These are phyloP conservation scores for Aureoboletus auriporus DNA, from an alignment of 768 basidiomycete genomes.

Conservation along the genomic window DNA sequence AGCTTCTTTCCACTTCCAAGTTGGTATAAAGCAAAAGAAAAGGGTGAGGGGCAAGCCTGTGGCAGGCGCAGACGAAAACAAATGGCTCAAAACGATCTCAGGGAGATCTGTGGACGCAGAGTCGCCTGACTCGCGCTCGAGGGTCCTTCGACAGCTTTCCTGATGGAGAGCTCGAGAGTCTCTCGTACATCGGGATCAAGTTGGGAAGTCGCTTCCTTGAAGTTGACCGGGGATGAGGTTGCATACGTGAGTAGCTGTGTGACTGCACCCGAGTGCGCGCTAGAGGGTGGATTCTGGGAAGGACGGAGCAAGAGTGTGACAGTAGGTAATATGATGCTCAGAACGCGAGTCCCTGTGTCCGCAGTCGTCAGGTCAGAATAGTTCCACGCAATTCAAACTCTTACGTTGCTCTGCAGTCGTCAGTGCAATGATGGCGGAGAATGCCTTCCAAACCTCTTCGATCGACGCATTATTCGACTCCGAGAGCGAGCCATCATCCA, in stretches of 20 bases:
- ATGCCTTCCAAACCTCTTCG: constrained; percentile 80
- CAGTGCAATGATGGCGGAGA: constrained; percentile 57
- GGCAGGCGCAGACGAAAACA: neutral
- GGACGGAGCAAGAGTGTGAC: constrained; percentile 66
- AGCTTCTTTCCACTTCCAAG: no score
- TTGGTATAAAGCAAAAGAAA: no score
- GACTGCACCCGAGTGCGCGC: constrained; percentile 55
- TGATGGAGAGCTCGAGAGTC: constrained; percentile 70
- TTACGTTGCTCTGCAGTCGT: constrained; percentile 60
- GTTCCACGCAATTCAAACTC: constrained; percentile 23
- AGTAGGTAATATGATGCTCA: constrained; percentile 74
- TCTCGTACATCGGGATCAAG: constrained; percentile 57
- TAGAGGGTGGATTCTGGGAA: constrained; percentile 36
- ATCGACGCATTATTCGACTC: constrained; percentile 60
- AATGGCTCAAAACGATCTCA: constrained; percentile 56
- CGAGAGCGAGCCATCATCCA: constrained; percentile 53
- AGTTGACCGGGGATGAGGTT: constrained; percentile 62
- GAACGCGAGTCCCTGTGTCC: constrained; percentile 54
- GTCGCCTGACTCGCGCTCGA: constrained; percentile 32
- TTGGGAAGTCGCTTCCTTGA: constrained; percentile 78
- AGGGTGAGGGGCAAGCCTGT: neutral
- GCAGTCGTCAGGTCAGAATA: constrained; percentile 8
- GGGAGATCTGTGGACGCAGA: constrained; percentile 73
- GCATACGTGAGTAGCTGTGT: constrained; percentile 71
- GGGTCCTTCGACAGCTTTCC: constrained; percentile 62